Conservation (phyloP, 1,284 basidiomycete species). For the Pascua sp. region DNA sequence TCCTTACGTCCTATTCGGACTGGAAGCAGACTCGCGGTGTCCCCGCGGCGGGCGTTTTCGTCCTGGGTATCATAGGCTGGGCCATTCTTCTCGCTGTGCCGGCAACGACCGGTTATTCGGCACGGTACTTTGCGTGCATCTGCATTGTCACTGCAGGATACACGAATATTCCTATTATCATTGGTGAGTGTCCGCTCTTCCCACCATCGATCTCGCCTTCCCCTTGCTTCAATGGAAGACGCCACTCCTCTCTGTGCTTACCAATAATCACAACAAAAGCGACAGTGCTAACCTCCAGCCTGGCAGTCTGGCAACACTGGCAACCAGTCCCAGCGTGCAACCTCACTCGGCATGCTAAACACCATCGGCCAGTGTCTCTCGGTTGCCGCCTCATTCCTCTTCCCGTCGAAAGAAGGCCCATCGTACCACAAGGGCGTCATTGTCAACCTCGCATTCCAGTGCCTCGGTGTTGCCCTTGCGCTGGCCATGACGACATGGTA, state of each 20-base stretch:
- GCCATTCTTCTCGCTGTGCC: slow-evolving; percentile 43
- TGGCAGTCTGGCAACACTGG: slow-evolving; percentile 25
- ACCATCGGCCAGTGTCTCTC: slow-evolving; percentile 51
- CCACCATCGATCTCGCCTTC: not conserved
- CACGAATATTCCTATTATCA: slow-evolving; percentile 44
- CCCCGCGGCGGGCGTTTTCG: slow-evolving; percentile 44
- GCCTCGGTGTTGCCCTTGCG: slow-evolving; percentile 45
- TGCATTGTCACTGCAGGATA: slow-evolving; percentile 48
- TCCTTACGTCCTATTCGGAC: slow-evolving; percentile 66
- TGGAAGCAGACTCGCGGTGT: slow-evolving; percentile 62
- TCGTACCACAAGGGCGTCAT: slow-evolving; percentile 47
- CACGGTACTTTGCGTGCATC: slow-evolving; percentile 49
- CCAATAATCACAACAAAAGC: too few species aligned
- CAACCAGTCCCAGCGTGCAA: slow-evolving; percentile 47
- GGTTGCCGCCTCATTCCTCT: slow-evolving; percentile 50
- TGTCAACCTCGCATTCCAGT: slow-evolving; percentile 51
- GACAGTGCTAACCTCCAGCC: not conserved
- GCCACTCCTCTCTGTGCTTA: too few species aligned
- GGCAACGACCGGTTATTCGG: slow-evolving; percentile 36
- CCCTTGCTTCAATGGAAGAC: too few species aligned
- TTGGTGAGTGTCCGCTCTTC: slow-evolving; percentile 9
- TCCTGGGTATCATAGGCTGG: slow-evolving; percentile 50
- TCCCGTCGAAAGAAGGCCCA: slow-evolving; percentile 49
- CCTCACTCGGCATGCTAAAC: slow-evolving; percentile 52
- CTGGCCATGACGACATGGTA: slow-evolving; percentile 46